Conservation (phyloP, 768 basidiomycete genomes). For the Rossbeevera mucosa region DNA sequence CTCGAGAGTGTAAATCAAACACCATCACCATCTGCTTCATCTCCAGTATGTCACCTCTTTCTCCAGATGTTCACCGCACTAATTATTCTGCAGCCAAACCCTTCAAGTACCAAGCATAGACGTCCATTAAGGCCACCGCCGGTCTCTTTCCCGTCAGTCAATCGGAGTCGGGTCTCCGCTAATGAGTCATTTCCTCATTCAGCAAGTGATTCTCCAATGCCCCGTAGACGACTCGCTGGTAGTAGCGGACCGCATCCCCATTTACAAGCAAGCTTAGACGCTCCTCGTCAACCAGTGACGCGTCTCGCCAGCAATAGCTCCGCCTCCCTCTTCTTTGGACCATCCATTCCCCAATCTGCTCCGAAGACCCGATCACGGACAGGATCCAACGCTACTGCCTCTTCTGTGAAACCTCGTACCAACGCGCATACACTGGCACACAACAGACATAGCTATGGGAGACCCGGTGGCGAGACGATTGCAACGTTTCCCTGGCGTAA, state of each 20-base stretch:
- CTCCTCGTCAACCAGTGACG: conserved; percentile 38
- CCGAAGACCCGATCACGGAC: conserved; percentile 23
- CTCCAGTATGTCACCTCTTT: conserved; percentile 15
- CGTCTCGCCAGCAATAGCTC: conserved; percentile 51
- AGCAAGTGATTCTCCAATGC: conserved; percentile 49
- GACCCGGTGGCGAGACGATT: conserved; percentile 36
- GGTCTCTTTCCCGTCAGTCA: conserved; percentile 37
- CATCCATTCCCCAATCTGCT: conserved; percentile 30
- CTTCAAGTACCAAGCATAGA: conserved; percentile 12
- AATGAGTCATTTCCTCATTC: conserved; percentile 38
- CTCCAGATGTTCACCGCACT: neutral
- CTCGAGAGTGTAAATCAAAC: conserved; percentile 47
- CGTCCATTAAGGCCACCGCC: conserved; percentile 13
- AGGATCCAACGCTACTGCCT: conserved; percentile 13
- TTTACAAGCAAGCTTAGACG: conserved; percentile 22
- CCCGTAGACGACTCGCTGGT: conserved; percentile 49
- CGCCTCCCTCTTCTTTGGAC: conserved; percentile 66
- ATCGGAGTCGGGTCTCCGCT: conserved; percentile 36
- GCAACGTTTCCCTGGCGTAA: conserved; percentile 35
- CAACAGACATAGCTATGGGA: conserved; percentile 67
- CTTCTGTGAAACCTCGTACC: conserved; percentile 4
- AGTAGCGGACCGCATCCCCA: conserved; percentile 29
- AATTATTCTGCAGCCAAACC: conserved; percentile 10
- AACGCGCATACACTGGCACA: conserved; percentile 28
- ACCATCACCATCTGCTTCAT: conserved; percentile 37